phyloP scores from a whole-genome alignment of 2,329 filamentous ascomycete species.

The Gyromitra esculenta region DNA sequence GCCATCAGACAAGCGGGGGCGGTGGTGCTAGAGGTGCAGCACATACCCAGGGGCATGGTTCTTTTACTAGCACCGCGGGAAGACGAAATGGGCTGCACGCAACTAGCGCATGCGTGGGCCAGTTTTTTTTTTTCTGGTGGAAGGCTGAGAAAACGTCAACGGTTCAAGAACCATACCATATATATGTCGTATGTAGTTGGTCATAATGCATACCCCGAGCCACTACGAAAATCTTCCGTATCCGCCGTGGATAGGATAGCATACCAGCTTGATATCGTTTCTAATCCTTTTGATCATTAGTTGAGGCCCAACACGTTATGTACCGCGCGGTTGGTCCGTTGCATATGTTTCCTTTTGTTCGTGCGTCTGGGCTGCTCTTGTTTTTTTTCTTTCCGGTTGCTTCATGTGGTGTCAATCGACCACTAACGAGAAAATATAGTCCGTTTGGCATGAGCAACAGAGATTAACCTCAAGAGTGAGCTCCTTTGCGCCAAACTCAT shows the following conservation, averaged over 20 bases:
- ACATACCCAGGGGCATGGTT: conserved; percentile 4
- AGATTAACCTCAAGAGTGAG: no score
- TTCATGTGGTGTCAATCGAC: conserved; percentile 41
- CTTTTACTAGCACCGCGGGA: conserved; percentile 40
- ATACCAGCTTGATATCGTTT: conserved; percentile 18
- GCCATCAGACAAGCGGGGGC: conserved; percentile 42
- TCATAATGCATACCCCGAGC: conserved; percentile 31
- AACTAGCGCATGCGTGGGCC: conserved; percentile 30
- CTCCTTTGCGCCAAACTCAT: no score
- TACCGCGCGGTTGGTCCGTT: conserved; percentile 21
- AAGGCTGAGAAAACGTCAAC: conserved; percentile 43
- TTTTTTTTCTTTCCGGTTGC: conserved; percentile 20
- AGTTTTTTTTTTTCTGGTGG: conserved; percentile 12
- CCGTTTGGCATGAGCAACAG: no score
- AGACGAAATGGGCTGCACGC: conserved; percentile 36
- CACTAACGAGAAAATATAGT: neutral
- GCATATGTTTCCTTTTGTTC: conserved; percentile 18
- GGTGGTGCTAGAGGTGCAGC: conserved; percentile 18
- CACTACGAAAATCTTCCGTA: conserved; percentile 5
- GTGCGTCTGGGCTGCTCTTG: conserved; percentile 12
- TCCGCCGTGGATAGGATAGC: neutral
- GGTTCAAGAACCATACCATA: conserved; percentile 15
- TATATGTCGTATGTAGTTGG: conserved; percentile 23
- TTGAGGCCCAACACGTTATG: conserved; percentile 14
- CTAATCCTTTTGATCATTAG: conserved; percentile 24